A percentile compares a stretch with the other conserved stretches of the same genome.
Conservation (phyloP, 2,329 filamentous ascomycete genomes). For the Talaromyces verruculosus region DNA sequence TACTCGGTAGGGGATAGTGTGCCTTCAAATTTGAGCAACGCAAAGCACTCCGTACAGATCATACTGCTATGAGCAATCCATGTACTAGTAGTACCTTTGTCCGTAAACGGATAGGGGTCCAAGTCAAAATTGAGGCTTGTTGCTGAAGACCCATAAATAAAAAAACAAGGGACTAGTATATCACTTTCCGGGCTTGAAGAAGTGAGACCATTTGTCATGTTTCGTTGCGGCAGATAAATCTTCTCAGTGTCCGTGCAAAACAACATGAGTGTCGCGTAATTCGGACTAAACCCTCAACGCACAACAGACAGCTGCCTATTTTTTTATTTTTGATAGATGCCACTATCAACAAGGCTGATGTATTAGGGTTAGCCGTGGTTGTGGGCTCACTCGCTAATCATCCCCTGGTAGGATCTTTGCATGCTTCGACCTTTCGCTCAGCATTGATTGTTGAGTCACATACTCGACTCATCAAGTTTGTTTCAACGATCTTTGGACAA, state of each 20-base stretch:
- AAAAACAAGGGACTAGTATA: background rate
- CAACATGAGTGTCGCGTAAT: background rate
- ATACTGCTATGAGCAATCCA: background rate
- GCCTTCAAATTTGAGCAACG: background rate
- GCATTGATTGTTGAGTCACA: background rate
- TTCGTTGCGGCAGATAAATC: background rate
- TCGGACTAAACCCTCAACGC: background rate
- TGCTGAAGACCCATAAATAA: background rate
- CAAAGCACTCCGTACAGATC: background rate
- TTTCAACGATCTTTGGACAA: background rate
- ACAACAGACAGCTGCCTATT: background rate
- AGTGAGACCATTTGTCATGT: background rate
- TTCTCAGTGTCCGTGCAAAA: background rate
- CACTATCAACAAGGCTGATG: background rate
- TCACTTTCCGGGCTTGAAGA: background rate
- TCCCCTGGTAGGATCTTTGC: background rate
- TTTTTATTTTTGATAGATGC: background rate
- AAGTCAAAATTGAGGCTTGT: background rate
- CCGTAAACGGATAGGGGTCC: background rate
- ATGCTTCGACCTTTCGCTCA: background rate
- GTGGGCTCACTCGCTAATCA: background rate
- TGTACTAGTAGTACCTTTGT: background rate
- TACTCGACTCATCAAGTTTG: background rate
- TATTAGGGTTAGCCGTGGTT: background rate
- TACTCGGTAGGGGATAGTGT: background rate